Evolutionary conservation across 2,329 filamentous ascomycete genomes (phyloP), one percentile per base, ranked within the genome.

Genomic region (Graphilbum ipis-grandicollis): DNA sequence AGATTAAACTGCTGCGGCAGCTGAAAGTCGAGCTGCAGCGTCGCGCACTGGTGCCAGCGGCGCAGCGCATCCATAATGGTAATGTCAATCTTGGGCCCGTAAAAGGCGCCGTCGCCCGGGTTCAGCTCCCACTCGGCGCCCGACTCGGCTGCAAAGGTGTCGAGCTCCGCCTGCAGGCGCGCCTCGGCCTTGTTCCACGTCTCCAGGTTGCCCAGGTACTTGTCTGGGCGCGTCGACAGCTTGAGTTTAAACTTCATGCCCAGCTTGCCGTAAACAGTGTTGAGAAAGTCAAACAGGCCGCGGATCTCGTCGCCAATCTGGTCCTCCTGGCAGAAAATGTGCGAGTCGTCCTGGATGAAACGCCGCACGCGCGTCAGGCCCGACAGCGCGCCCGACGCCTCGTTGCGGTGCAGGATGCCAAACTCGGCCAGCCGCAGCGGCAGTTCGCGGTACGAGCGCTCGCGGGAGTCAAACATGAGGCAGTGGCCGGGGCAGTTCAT

Each of bases 71-170:
- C 88, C 36, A 76, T 78, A 51, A 98, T 86, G 43, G 83, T 92
- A 52, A 98, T 90, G 50, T 98, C 90, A 48, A 96, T 93, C 71
- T 98, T 98, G 36, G 90, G 90, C 2, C 90, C 90, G 56, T 98
- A 98, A 62, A 96, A 98, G 37, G 90, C 90, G 52, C 90, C 90
- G 49, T 98, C 90, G 39, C 88, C 90, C 41, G 84, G 79, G 58
- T 96, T 93, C 36, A 93, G 65, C 55, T 83, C 79, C 90, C 90
- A 98, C 25, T 75, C 68, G 41, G 77, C 71, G 32, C 44, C 51
- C 17, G 57, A 56, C 39, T 57, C 55, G 17, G 58, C 59, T 39
- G 72, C 68, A 56, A 94, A 96, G 43, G 76, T 68, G 45, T 90
- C 71, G 34, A 98, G 66, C 15, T 86, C 83, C 42, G 76, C 67